These are phyloP conservation scores for Kluyveromyces aestuarii DNA, from an alignment of 805 yeast genomes.

Conservation along the genomic window DNA sequence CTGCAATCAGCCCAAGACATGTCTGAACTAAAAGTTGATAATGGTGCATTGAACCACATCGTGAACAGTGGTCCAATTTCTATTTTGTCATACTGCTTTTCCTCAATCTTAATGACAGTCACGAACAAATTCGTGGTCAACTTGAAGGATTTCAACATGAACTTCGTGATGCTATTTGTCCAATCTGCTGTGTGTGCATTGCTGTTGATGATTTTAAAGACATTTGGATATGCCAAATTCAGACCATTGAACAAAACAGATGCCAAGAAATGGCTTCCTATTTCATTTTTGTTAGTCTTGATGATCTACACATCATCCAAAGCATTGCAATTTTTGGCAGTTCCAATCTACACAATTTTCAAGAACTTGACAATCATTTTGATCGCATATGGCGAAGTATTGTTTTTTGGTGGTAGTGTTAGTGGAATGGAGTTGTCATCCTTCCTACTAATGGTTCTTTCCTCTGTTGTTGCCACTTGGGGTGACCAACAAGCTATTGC, in stretches of 20 bases:
- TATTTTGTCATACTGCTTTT: conserved; percentile 75
- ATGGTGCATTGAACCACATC: conserved; percentile 22
- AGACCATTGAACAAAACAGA: conserved; percentile 79
- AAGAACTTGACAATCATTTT: conserved; percentile 93
- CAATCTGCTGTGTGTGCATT: conserved; percentile 79
- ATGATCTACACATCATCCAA: conserved; percentile 97
- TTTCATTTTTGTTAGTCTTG: conserved; percentile 75
- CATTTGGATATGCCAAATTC: conserved; percentile 69
- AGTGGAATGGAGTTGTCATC: conserved; percentile 85
- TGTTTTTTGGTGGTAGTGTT: conserved; percentile 93
- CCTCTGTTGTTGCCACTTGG: conserved; percentile 92
- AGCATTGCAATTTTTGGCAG: conserved; percentile 82
- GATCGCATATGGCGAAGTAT: conserved; percentile 96
- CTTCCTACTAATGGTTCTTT: conserved; percentile 84
- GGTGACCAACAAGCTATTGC: conserved; percentile 49
- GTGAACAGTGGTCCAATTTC: conserved; percentile 51
- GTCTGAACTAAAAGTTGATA: conserved; percentile 25
- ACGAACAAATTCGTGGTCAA: conserved; percentile 90
- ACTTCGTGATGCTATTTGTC: conserved; percentile 80
- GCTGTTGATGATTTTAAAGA: conserved; percentile 64
- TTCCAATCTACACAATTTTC: conserved; percentile 96
- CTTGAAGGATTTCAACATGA: conserved; percentile 64
- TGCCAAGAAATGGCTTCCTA: conserved; percentile 94
- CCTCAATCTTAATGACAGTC: conserved; percentile 95
- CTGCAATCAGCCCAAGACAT: conserved; percentile 6